A percentile compares a stretch with the other conserved stretches of the same genome.
These are phyloP conservation scores for Trichoderma guizhouense DNA, from an alignment of 2,329 filamentous ascomycete genomes.

Conservation along the genomic window DNA sequence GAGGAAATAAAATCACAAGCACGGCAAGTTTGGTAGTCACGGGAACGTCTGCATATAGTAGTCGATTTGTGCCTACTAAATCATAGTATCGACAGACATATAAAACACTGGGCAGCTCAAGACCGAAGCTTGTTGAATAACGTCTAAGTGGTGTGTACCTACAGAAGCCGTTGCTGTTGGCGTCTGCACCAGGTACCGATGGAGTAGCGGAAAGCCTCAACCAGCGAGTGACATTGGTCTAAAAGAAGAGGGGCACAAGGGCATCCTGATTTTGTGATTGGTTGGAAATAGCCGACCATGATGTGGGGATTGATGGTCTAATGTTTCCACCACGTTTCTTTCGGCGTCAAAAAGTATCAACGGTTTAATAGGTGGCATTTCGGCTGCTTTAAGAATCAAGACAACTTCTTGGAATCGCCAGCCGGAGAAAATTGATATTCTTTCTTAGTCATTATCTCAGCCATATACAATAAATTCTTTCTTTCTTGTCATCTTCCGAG, in stretches of 20 bases:
- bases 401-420: neutral
- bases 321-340: neutral
- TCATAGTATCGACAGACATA: neutral
- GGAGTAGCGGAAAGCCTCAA: neutral
- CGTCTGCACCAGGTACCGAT: neutral
- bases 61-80: neutral
- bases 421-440: neutral
- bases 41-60: neutral
- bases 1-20: neutral
- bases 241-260: neutral
- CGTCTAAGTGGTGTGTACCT: neutral
- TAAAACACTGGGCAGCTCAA: neutral
- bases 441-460: neutral
- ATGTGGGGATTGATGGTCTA: neutral
- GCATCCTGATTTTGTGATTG: neutral
- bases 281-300: neutral
- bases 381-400: neutral
- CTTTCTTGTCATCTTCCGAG: neutral
- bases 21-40: neutral
- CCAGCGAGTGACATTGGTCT: neutral
- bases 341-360: neutral
- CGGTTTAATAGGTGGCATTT: neutral
- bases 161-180: neutral
- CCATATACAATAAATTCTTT: neutral
- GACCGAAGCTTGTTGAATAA: neutral